Evolutionary conservation across 2,329 filamentous ascomycete genomes (phyloP).

Genomic region (Grosmannia huntii): DNA sequence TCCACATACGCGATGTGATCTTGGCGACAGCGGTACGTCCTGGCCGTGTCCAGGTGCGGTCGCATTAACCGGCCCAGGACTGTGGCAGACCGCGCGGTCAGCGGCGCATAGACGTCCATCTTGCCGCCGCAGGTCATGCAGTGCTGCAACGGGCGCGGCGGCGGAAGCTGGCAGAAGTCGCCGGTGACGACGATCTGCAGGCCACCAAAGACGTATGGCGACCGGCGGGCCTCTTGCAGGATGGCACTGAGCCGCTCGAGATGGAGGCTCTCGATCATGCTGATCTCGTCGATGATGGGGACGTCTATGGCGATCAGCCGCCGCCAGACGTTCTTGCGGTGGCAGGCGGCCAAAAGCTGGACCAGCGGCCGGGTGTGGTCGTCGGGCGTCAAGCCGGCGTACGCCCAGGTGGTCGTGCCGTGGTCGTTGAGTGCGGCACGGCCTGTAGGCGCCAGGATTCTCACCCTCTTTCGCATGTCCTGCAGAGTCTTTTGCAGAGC

Average conservation of each 20-base stretch:
- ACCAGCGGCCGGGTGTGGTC: slow-evolving; percentile 28
- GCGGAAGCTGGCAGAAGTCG: slow-evolving; percentile 48
- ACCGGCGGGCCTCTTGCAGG: slow-evolving; percentile 24
- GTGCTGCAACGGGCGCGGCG: slow-evolving; percentile 41
- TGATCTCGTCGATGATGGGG: slow-evolving; percentile 53
- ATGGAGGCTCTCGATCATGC: slow-evolving; percentile 46
- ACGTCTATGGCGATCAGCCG: slow-evolving; percentile 34
- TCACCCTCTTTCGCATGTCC: slow-evolving; percentile 23
- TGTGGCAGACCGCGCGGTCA: not conserved
- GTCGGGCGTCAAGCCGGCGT: slow-evolving; percentile 40
- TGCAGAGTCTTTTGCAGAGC: slow-evolving; percentile 29
- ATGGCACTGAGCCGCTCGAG: slow-evolving; percentile 38
- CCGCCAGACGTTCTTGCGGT: slow-evolving; percentile 13
- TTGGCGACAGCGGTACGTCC: slow-evolving; percentile 18
- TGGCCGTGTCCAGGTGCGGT: slow-evolving; percentile 5
- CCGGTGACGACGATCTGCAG: slow-evolving; percentile 44
- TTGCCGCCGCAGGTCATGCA: slow-evolving; percentile 36
- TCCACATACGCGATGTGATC: slow-evolving; percentile 26
- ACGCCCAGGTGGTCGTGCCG: slow-evolving; percentile 44
- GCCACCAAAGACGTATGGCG: slow-evolving; percentile 26
- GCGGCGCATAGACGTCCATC: slow-evolving; percentile 10
- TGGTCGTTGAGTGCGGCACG: slow-evolving; percentile 43
- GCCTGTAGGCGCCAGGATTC: slow-evolving; percentile 47
- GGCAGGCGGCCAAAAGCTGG: slow-evolving; percentile 13
- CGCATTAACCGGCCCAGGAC: not conserved